Evolutionary conservation across 1,284 basidiomycete genomes (phyloP), one percentile per base, ranked within the genome.

Genomic region (Apiotrichum sp.): DNA sequence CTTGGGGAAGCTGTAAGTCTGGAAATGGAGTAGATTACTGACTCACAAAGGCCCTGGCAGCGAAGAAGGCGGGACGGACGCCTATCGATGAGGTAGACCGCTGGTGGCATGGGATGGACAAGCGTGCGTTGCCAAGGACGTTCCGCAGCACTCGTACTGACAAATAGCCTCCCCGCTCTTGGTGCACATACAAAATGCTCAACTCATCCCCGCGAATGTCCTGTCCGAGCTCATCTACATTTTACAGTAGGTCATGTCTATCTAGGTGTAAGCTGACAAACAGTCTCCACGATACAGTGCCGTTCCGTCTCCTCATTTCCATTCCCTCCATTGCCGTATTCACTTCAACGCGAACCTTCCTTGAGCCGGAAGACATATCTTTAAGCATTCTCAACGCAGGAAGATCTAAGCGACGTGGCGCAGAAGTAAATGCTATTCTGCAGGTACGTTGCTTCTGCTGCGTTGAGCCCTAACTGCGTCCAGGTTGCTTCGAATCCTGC

Each of bases 141-240:
- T 22, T 22, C 22, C 22, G 22, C 22, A 22, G 22, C 22, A 38
- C 13, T 38, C 13, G 47, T 42, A 34, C 29, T 63, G 36, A 57
- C 36, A 2, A 3, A 22, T 39, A 68, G 69, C 47, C 39, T 70
- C 1, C 22, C 22, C 22, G 22, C 22, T 22, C 22, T 41, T 74
- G 13, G 41, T 74, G 11, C 63, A 71, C 47, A 63, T 74, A 8
- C 62, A 68, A 48, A 61, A 72, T 31, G 70, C 70, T 2, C 72
- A 74, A 54, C 43, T 65, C 11, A 50, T 72, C 0, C 57, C 67
- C 1, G 7, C 61, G 0, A 16, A 50, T 0, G 64, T 68, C 0
- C 58, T 74, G 0, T 57, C 69, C 0, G 69, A 74, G 48, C 56
- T 72, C 4, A 65, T 68, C 10, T 71, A 72, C 54, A 67, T 69